Evolutionary conservation across 139 green algal genomes (phyloP), one percentile per base, ranked within the genome.

Genomic region (Pseudopediastrum boryanum): DNA sequence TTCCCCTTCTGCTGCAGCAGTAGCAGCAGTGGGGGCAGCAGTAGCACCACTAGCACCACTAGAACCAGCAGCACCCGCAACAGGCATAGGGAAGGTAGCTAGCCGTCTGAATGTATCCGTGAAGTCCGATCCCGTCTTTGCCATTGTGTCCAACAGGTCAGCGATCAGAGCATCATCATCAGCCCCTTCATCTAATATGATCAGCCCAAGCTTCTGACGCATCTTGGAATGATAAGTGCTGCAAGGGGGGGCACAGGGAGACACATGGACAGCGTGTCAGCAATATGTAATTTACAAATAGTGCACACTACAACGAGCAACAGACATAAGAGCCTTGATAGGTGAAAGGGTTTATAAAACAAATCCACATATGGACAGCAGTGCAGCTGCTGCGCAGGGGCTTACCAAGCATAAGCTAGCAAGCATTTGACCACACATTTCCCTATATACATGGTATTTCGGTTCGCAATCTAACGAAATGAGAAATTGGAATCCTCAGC

Each of bases 121-220:
- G 59, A 80, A 91, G 72, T 91, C 86, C 10, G 86, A 71, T 0
- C 86, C 86, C 0, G 81, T 86, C 7, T 82, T 64, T n/a, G 80
- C 79, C 89, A 93, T 90, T 2, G 83, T 39, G 12, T 83, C 8
- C 41, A 90, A 70, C 62, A 92, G 67, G 51, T 83, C 81, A 35
- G 58, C 74, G 0, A 88, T 67, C 21, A 92, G 79, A 9, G 58
- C 29, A 38, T 58, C 46, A 63, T 89, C 84, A 6, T 44, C 76
- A 29, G 25, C 38, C 9, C 56, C 65, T n/a, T 77, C 70, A 35
- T 77, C 71, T 10, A 33, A 9, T 2, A 35, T 35, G 12, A 88
- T 36, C 36, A 88, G 70, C 10, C 84, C 84, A 64, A 88, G 72
- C 71, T 88, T 88, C n/a, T 68, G 75, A 31, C 71, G 41, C 67